phyloP scores from a whole-genome alignment of 1,284 basidiomycete species.

The Exobasidium cylindrosporum region DNA sequence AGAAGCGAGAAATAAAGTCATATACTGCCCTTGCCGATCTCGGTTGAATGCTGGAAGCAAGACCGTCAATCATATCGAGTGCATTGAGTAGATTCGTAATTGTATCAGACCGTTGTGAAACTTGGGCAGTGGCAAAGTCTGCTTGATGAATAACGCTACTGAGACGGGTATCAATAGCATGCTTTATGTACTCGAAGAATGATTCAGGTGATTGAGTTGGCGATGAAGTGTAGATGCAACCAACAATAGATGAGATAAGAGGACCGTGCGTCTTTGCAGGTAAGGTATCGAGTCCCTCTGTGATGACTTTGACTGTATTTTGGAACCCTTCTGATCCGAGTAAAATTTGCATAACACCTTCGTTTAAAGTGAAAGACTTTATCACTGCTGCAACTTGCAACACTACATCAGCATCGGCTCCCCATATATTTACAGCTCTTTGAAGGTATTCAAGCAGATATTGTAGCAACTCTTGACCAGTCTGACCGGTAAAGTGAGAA shows the following conservation, averaged over 20 bases:
- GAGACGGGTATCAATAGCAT: slow-evolving; percentile 35
- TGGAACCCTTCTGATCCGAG: slow-evolving; percentile 37
- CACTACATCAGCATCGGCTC: slow-evolving; percentile 43
- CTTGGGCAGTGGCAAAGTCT: slow-evolving; percentile 21
- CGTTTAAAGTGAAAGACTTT: slow-evolving; percentile 34
- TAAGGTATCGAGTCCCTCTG: slow-evolving; percentile 31
- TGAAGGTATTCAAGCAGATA: slow-evolving; percentile 38
- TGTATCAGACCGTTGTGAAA: slow-evolving; percentile 31
- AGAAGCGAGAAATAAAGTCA: slow-evolving; percentile 33
- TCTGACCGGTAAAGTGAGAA: slow-evolving; percentile 28
- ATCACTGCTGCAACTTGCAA: slow-evolving; percentile 39
- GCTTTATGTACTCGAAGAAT: slow-evolving; percentile 30
- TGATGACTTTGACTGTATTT: slow-evolving; percentile 29
- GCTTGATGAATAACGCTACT: slow-evolving; percentile 26
- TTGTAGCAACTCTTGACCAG: slow-evolving; percentile 33
- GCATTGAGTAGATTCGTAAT: slow-evolving; percentile 33
- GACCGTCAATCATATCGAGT: slow-evolving; percentile 43
- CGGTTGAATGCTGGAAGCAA: slow-evolving; percentile 32
- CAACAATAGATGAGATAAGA: slow-evolving; percentile 37
- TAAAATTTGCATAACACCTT: slow-evolving; percentile 37
- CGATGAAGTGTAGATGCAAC: slow-evolving; percentile 35
- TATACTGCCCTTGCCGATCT: slow-evolving; percentile 34
- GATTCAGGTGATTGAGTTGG: slow-evolving; percentile 4
- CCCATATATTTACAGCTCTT: slow-evolving; percentile 42
- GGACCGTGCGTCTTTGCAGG: slow-evolving; percentile 42